Base-by-base conservation (phyloP, 2,329 filamentous ascomycete genomes). In the Sporothrix schenckii region DNA sequence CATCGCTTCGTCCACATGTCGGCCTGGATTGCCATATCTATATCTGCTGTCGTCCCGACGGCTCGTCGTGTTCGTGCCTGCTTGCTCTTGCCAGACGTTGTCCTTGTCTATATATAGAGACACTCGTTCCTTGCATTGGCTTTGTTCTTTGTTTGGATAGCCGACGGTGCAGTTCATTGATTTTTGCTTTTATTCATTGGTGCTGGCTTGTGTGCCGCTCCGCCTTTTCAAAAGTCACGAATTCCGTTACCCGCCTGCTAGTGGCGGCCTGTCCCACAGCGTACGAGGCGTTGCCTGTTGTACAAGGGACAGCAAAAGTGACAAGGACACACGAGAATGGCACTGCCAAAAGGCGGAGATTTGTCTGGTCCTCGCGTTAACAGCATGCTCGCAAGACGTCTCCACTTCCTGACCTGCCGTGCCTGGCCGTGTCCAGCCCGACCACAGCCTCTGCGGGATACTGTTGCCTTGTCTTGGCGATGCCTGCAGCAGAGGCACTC, bases 111-210 rank as follows among this genome's bases (percentile, higher is more conserved):
- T 56, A 67, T 66, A 66, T 54, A 41, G 27, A 39, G n/a, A 30
- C 65, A 56, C 65, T 54, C 34, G 65, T 67, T 66, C 65, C 65
- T n/a, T 67, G 34, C 65, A 67, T 67, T 56, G 19, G 65, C 34
- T 16, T 65, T 49, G 65, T 56, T 54, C 41, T n/a, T 44, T 67
- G 44, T 54, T 54, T 50, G 27, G 27, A 27, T 66, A 19, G 27
- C 49, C 21, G 16, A 19, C 60, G n/a, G 27, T 61, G 56, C 41
- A 0, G 39, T 24, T n/a, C 4, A n/a, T 53, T 19, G 10, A 34
- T n/a, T 9, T 16, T 50, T 34, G 7, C 30, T 19, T 4, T 66
- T 49, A 49, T 30, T 52, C 34, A 11, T 44, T 11, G 9, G 24
- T 30, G 34, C 10, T 27, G n/a, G 14, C n/a, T 14, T 39, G 58